Conservation (phyloP, 2,329 filamentous ascomycete species). For the Paecilomyces fulvus region DNA sequence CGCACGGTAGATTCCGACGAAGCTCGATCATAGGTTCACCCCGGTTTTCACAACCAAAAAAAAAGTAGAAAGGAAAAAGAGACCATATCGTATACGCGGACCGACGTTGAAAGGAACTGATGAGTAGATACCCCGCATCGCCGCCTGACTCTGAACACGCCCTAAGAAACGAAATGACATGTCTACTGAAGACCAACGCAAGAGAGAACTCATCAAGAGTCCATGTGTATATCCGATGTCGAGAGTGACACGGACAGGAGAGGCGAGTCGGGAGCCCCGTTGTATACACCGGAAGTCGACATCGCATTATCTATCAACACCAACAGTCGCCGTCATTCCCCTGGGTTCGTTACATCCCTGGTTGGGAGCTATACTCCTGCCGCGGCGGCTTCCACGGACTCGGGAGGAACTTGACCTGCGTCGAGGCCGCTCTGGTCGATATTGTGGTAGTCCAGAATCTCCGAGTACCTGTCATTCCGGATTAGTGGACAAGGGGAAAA, state of each 20-base stretch:
- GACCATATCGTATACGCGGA: conserved; percentile 10
- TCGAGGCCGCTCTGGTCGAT: conserved; percentile 51
- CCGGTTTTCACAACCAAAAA: not conserved
- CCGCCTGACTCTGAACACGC: conserved; percentile 10
- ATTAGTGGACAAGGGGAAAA: conserved; percentile 4
- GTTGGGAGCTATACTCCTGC: not conserved
- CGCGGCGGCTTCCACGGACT: conserved; percentile 9
- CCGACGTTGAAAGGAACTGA: not conserved
- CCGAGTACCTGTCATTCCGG: conserved; percentile 67
- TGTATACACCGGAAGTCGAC: not conserved
- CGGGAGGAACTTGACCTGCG: conserved; percentile 20
- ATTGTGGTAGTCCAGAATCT: conserved; percentile 98
- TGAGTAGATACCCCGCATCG: conserved; percentile 4
- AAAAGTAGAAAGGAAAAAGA: conserved; percentile 2
- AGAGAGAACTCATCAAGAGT: conserved; percentile 5
- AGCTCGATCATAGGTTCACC: not conserved
- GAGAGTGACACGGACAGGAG: conserved; percentile 6
- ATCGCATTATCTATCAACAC: not conserved
- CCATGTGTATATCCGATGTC: conserved; percentile 13
- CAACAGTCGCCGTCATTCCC: conserved; percentile 12
- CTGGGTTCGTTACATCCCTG: not conserved
- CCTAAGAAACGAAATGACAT: not conserved
- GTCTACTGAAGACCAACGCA: conserved; percentile 8
- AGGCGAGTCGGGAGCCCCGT: not conserved
- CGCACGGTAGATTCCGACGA: not conserved